phyloP scores from a whole-genome alignment of 169 alveolate genomes.

The Eimeria nieschulzi region DNA sequence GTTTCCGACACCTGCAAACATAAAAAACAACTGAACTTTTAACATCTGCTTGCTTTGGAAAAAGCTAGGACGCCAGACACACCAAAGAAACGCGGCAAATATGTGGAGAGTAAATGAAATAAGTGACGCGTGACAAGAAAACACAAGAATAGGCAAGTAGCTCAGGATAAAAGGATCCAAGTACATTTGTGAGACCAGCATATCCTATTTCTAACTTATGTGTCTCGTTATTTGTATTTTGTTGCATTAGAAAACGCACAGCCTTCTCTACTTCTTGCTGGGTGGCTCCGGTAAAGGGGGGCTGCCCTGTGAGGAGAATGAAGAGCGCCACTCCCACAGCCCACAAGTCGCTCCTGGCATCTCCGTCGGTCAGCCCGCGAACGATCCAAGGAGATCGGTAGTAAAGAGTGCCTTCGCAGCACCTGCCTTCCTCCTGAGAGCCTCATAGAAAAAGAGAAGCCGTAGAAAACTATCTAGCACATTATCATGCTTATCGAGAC shows the following conservation, averaged over 20 bases:
- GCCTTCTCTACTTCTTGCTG: constrained; percentile 82
- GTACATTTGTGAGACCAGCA: no score
- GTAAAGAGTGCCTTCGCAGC: constrained; percentile 71
- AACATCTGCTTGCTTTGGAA: neutral
- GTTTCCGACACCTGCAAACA: constrained; percentile 38
- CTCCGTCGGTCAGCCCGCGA: constrained; percentile 59
- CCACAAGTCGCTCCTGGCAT: constrained; percentile 76
- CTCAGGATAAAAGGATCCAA: no score
- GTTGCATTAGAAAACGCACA: no score
- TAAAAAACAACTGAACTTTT: neutral
- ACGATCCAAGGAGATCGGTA: constrained; percentile 74
- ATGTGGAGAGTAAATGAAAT: no score
- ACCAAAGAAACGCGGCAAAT: neutral
- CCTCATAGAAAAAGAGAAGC: no score
- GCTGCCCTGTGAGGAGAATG: constrained; percentile 83
- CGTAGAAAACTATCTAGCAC: no score
- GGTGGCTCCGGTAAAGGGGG: constrained; percentile 90
- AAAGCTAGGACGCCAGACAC: neutral
- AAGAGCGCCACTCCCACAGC: constrained; percentile 80
- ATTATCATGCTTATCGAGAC: no score
- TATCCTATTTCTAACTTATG: no score
- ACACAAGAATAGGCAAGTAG: no score
- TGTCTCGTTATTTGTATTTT: no score
- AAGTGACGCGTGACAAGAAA: no score
- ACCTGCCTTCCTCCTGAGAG: no score